A percentile compares a stretch with the other conserved stretches of the same genome.
Evolutionary conservation across 495 filamentous ascomycete species (phyloP).

Genomic region (Lophium mytilinum): DNA sequence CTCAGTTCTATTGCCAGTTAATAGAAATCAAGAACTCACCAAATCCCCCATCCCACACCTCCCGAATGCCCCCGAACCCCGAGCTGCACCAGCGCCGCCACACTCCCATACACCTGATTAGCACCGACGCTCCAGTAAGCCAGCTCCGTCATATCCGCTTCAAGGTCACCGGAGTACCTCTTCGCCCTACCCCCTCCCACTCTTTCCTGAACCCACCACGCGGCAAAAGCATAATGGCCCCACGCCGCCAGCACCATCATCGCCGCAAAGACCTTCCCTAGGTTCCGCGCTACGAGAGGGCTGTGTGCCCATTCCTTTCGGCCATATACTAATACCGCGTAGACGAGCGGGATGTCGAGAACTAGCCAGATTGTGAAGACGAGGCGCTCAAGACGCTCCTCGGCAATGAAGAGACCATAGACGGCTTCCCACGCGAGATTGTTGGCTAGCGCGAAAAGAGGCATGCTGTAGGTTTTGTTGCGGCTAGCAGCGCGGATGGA

Average conservation of each 20-base stretch:
- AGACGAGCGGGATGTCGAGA: slow-evolving; percentile 38
- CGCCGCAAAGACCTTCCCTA: slow-evolving; percentile 28
- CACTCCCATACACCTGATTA: slow-evolving; percentile 28
- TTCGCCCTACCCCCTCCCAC: slow-evolving; percentile 32
- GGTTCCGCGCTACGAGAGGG: slow-evolving; percentile 32
- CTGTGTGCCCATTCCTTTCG: slow-evolving; percentile 31
- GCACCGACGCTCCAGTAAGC: slow-evolving; percentile 35
- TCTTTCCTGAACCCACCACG: slow-evolving; percentile 35
- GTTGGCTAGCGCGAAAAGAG: slow-evolving; percentile 36
- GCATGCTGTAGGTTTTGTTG: slow-evolving; percentile 41
- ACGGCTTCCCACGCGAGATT: slow-evolving; percentile 43
- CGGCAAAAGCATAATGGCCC: slow-evolving; percentile 31
- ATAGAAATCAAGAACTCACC: slow-evolving; percentile 27
- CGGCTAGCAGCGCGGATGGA: slow-evolving; percentile 33
- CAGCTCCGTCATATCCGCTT: slow-evolving; percentile 39
- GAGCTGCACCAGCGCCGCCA: slow-evolving; percentile 33
- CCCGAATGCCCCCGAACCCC: slow-evolving; percentile 34
- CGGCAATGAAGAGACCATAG: slow-evolving; percentile 36
- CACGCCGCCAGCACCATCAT: slow-evolving; percentile 24
- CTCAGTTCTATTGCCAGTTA: background rate
- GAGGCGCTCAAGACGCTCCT: slow-evolving; percentile 32
- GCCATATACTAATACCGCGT: slow-evolving; percentile 33
- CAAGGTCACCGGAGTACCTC: slow-evolving; percentile 31
- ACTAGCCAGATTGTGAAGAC: slow-evolving; percentile 39
- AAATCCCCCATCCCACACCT: slow-evolving; percentile 37